Evolutionary conservation across 83 land plant genomes (phyloP).

Genomic region (Thuja plicata): DNA sequence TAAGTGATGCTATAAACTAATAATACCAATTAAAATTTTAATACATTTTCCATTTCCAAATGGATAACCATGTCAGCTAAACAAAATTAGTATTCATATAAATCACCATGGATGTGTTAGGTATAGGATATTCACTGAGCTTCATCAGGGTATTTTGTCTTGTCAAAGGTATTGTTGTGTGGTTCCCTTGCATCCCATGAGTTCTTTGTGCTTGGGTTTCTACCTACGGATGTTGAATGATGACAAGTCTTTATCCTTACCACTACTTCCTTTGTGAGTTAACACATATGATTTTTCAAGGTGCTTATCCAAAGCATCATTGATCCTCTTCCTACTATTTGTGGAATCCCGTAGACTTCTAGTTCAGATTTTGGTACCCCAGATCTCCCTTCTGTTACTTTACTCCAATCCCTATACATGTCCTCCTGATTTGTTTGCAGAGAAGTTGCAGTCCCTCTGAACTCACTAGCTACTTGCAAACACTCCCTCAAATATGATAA

Average conservation of each 20-base stretch:
- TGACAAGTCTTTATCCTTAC: not conserved
- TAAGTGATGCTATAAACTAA: not conserved
- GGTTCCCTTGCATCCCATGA: conserved; percentile 13
- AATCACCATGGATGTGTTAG: not conserved
- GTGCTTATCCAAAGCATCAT: conserved; percentile 53
- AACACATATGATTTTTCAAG: conserved; percentile 48
- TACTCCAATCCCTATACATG: conserved; percentile 42
- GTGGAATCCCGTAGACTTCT: conserved; percentile 10
- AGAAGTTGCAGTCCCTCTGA: not conserved
- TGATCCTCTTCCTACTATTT: conserved; percentile 54
- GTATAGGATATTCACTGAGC: not conserved
- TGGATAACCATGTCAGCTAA: not conserved
- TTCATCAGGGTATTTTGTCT: conserved; percentile 9
- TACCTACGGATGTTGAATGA: conserved; percentile 8
- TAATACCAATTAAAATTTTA: not conserved
- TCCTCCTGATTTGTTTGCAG: not conserved
- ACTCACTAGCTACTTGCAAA: not conserved
- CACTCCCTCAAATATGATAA: not conserved
- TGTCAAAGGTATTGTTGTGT: not conserved
- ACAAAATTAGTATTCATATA: not conserved
- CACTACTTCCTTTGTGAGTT: conserved; percentile 22
- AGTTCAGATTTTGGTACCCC: conserved; percentile 15
- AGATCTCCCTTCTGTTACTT: conserved; percentile 19
- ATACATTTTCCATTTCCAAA: not conserved
- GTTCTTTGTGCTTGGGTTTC: not conserved